These are phyloP conservation scores for Fonsecaea monophora DNA, from an alignment of 2,329 filamentous ascomycete species.

Conservation along the genomic window DNA sequence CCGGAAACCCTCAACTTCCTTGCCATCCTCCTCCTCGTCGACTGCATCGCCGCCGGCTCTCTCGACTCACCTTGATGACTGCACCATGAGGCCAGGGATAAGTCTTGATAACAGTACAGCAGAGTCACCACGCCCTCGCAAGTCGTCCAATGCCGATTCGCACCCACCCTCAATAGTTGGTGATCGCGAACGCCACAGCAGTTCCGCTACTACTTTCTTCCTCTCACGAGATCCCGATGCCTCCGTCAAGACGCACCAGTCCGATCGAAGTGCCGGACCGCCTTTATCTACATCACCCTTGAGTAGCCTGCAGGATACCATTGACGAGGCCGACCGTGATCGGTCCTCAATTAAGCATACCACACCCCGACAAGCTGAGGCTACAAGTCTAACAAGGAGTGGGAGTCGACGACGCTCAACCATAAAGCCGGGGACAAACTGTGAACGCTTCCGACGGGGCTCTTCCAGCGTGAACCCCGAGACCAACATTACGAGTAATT, in stretches of 20 bases:
- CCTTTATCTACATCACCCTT: conserved; percentile 22
- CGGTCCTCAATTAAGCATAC: conserved; percentile 32
- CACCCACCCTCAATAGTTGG: conserved; percentile 44
- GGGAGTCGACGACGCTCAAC: conserved; percentile 39
- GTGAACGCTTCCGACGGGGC: conserved; percentile 30
- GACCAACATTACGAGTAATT: conserved; percentile 28
- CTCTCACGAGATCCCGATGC: conserved; percentile 61
- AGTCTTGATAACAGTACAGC: conserved; percentile 40
- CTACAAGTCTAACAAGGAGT: conserved; percentile 38
- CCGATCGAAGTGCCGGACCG: conserved; percentile 17
- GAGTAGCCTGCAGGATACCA: conserved; percentile 44
- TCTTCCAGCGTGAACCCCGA: conserved; percentile 32
- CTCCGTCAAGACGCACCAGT: conserved; percentile 13
- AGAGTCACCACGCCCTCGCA: conserved; percentile 41
- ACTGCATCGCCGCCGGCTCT: background rate
- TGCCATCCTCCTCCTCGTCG: conserved; percentile 1
- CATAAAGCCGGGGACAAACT: conserved; percentile 36
- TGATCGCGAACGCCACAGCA: conserved; percentile 35
- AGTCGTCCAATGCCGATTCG: conserved; percentile 46
- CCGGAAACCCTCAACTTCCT: background rate
- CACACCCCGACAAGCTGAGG: conserved; percentile 41
- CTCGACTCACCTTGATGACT: conserved; percentile 41
- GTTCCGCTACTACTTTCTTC: conserved; percentile 65
- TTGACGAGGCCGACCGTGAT: conserved; percentile 44
- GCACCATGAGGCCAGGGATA: conserved; percentile 46